These are phyloP conservation scores for Marvania coccoides DNA, from an alignment of 139 green algal genomes.

Conservation along the genomic window DNA sequence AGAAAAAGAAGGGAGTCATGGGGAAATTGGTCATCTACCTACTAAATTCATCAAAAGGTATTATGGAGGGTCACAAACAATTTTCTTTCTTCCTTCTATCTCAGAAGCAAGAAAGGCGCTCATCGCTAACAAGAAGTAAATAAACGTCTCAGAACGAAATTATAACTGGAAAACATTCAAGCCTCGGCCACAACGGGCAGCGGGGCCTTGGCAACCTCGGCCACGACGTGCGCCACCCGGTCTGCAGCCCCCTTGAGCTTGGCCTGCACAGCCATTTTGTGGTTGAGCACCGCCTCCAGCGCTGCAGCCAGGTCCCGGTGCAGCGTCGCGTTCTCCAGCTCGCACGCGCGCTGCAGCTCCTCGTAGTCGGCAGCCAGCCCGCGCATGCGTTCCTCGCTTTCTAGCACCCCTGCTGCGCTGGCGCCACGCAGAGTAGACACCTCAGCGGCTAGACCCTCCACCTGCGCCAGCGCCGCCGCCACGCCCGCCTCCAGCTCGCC, in stretches of 20 bases:
- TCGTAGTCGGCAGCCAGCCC: conserved; percentile 36
- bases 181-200: neutral
- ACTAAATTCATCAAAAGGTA: too few relatives aligned
- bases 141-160: neutral
- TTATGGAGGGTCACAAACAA: too few relatives aligned
- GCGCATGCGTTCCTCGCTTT: conserved; percentile 40
- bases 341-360: conserved; percentile 34
- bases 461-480: conserved; percentile 15
- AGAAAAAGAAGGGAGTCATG: too few relatives aligned
- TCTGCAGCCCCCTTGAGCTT: conserved; percentile 1
- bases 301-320: conserved; percentile 45
- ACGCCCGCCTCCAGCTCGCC: conserved; percentile 43
- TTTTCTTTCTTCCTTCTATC: too few relatives aligned
- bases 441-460: conserved; percentile 39
- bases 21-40: too few relatives aligned
- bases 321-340: conserved; percentile 42
- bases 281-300: conserved; percentile 45
- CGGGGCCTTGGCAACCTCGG: neutral
- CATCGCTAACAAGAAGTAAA: neutral
- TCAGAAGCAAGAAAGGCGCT: too few relatives aligned
- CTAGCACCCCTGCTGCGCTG: conserved; percentile 23
- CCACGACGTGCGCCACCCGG: neutral
- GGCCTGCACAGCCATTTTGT: conserved; percentile 41
- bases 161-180: too few relatives aligned
- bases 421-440: conserved; percentile 36